phyloP scores from a whole-genome alignment of 2,329 filamentous ascomycete genomes.

The Plenodomus tracheiphilus region DNA sequence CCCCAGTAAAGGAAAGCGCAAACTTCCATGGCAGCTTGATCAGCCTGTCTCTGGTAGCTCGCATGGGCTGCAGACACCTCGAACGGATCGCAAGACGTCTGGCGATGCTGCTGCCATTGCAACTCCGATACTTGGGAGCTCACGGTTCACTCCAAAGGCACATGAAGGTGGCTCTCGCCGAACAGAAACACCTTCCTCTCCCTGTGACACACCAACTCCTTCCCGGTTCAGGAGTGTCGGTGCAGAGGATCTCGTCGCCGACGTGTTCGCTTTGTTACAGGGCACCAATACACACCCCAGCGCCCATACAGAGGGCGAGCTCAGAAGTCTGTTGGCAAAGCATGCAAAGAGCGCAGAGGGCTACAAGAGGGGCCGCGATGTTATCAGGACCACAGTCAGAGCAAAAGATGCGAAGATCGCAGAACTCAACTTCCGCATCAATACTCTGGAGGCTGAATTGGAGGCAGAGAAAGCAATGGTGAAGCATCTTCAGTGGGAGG shows the following conservation, averaged over 20 bases:
- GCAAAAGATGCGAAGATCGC: slow-evolving; percentile 66
- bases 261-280: slow-evolving; percentile 57
- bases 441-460: slow-evolving; percentile 57
- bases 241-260: slow-evolving; percentile 26
- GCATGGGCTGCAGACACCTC: slow-evolving; percentile 32
- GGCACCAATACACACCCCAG: slow-evolving; percentile 47
- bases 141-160: slow-evolving; percentile 18
- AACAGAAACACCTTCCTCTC: slow-evolving; percentile 22
- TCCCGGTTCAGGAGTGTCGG: slow-evolving; percentile 30
- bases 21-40: slow-evolving; percentile 46
- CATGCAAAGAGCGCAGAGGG: slow-evolving; percentile 64
- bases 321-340: slow-evolving; percentile 37
- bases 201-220: slow-evolving; percentile 41
- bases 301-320: slow-evolving; percentile 12
- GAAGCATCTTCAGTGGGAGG: slow-evolving; percentile 29
- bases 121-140: neutral
- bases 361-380: slow-evolving; percentile 66
- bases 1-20: slow-evolving; percentile 46
- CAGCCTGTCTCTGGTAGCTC: slow-evolving; percentile 6
- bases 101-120: slow-evolving; percentile 3
- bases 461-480: slow-evolving; percentile 55
- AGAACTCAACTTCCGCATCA: slow-evolving; percentile 69
- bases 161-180: slow-evolving; percentile 8
- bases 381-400: slow-evolving; percentile 64
- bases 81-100: slow-evolving; percentile 19